These are phyloP conservation scores for Dissophora ornata DNA, from an alignment of 192 early-diverging fungal genomes.

Conservation along the genomic window DNA sequence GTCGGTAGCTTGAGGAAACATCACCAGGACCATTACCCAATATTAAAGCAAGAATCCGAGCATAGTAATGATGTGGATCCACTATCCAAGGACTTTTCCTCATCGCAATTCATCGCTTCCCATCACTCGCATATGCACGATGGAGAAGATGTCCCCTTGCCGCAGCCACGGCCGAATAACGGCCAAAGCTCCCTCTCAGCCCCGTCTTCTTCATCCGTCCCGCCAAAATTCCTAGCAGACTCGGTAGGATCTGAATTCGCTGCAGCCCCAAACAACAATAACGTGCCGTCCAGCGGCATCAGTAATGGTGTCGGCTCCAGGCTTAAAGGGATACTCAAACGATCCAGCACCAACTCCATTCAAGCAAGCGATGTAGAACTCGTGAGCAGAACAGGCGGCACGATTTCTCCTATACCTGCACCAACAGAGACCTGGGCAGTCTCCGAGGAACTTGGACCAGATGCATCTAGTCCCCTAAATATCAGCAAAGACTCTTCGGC, in stretches of 20 bases:
- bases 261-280: not conserved
- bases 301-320: not conserved
- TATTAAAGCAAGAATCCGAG: not conserved
- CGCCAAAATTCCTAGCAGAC: constrained; percentile 14
- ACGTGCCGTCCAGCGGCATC: not conserved
- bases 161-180: no score
- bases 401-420: not conserved
- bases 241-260: constrained; percentile 5
- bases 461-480: no score
- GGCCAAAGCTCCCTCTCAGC: no score
- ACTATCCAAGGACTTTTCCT: not conserved
- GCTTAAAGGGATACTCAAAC: not conserved
- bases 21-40: no score
- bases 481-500: no score
- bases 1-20: constrained; percentile 6
- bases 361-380: constrained; percentile 4
- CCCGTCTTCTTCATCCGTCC: no score
- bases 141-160: no score
- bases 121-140: constrained; percentile 1
- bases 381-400: not conserved
- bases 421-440: no score
- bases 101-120: constrained; percentile 4
- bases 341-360: not conserved
- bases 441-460: no score
- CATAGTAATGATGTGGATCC: not conserved